Base-by-base conservation (phyloP, 2,329 filamentous ascomycete genomes). In the Penicillium sp. region DNA sequence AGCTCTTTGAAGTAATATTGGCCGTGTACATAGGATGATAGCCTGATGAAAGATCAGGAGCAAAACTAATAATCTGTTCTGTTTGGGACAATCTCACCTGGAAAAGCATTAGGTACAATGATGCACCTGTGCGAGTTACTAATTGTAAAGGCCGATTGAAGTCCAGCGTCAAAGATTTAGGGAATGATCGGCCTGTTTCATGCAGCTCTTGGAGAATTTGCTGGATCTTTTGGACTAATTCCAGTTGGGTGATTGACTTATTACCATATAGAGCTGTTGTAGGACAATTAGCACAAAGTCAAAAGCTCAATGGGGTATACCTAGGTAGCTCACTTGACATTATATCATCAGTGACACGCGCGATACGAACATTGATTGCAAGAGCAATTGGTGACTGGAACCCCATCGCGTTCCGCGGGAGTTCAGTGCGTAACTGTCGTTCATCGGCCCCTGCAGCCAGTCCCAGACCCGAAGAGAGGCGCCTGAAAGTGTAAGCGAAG, bases 81-180 rank as follows among this genome's bases (percentile, higher is more conserved):
- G 12, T 1, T 19, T 21, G 19, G 6, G 13, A 19, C 7, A 17
- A 4, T n/a, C 44, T 51, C 17, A 66, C 60, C 45, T 67, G 62
- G 17, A 66, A 66, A 2, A 67, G 52, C 64, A 66, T 67, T 8
- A 66, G 25, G 29, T 65, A 65, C 2, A 67, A 49, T 2, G 65
- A 66, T 12, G 65, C 57, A n/a, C 63, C 62, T 25, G 65, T 66
- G 17, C 65, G 62, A 31, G 63, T 65, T 1, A 64, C 63, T 31
- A 12, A 48, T 12, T 60, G 49, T 1, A 66, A 29, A 25, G 58
- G 62, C 25, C 53, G 60, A 47, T 19, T 60, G 17, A 66, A 66
- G 19, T 66, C 62, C n/a, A 66, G 27, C 7, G 53, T 36, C 4
- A 66, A 49, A 3, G 60, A 39, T 9, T 47, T 44, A 1, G 61